Conservation (phyloP, 2,329 filamentous ascomycete genomes). For the Calonectria crousiana region DNA sequence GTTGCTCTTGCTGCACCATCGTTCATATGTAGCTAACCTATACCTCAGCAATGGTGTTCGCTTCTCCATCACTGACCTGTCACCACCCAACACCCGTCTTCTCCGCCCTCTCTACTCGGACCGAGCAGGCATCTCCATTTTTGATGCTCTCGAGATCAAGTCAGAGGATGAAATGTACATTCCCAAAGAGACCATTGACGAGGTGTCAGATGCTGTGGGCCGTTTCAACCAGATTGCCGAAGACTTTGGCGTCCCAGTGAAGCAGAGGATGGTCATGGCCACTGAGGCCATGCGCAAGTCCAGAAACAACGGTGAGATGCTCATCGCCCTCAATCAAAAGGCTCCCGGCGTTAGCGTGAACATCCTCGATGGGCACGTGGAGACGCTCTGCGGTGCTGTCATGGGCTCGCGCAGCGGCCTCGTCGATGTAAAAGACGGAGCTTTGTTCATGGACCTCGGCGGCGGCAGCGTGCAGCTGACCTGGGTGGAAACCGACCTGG, state of each 20-base stretch:
- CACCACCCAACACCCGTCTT: slow-evolving; percentile 76
- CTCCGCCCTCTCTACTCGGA: slow-evolving; percentile 83
- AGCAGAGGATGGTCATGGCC: slow-evolving; percentile 80
- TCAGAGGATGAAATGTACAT: slow-evolving; percentile 52
- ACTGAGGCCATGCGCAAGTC: slow-evolving; percentile 91
- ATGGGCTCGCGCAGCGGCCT: slow-evolving; percentile 86
- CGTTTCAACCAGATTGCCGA: slow-evolving; percentile 79
- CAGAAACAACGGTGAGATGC: slow-evolving; percentile 77
- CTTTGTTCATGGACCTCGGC: slow-evolving; percentile 88
- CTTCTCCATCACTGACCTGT: slow-evolving; percentile 89
- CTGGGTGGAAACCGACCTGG: slow-evolving; percentile 65
- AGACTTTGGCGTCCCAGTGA: slow-evolving; percentile 74
- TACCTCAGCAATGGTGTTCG: slow-evolving; percentile 85
- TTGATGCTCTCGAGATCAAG: slow-evolving; percentile 78
- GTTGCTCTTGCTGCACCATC: not conserved
- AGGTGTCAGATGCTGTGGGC: slow-evolving; percentile 75
- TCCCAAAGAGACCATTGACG: slow-evolving; percentile 67
- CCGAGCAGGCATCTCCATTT: slow-evolving; percentile 85
- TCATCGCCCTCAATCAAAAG: slow-evolving; percentile 70
- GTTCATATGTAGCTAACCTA: slow-evolving; percentile 11
- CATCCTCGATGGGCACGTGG: slow-evolving; percentile 81
- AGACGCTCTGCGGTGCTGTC: slow-evolving; percentile 82
- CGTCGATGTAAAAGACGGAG: slow-evolving; percentile 68
- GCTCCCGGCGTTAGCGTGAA: slow-evolving; percentile 76
- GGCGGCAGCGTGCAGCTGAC: slow-evolving; percentile 78